phyloP scores from a whole-genome alignment of 2,329 filamentous ascomycete species.

The Cladosporium sp. region DNA sequence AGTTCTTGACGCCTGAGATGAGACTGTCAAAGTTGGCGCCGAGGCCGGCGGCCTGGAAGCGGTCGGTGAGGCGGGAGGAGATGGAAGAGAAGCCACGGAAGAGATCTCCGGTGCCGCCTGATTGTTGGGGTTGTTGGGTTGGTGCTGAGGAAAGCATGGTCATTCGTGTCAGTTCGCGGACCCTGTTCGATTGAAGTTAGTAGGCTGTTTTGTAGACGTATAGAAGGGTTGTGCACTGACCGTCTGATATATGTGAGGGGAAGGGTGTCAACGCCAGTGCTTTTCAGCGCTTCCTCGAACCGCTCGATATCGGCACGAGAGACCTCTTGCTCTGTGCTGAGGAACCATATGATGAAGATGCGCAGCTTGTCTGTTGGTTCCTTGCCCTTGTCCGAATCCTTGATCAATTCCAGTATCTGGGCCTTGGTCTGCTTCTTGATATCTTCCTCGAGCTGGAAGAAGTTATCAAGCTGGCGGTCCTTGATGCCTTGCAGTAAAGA shows the following conservation, averaged over 20 bases:
- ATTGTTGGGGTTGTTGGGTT: conserved; percentile 53
- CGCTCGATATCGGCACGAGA: conserved; percentile 75
- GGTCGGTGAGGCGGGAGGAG: conserved; percentile 85
- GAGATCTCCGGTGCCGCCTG: conserved; percentile 65
- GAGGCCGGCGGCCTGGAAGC: conserved; percentile 86
- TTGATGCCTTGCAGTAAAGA: conserved; percentile 80
- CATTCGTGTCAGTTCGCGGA: conserved; percentile 94
- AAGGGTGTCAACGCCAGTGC: conserved; percentile 69
- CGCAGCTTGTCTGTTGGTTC: conserved; percentile 85
- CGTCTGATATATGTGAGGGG: conserved; percentile 82
- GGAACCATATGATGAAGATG: conserved; percentile 93
- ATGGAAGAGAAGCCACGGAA: conserved; percentile 93
- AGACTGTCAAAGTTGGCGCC: conserved; percentile 87
- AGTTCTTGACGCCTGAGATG: conserved; percentile 95
- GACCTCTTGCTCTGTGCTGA: conserved; percentile 89
- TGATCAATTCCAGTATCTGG: conserved; percentile 83
- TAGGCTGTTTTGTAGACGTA: not conserved
- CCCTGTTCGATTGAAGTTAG: conserved; percentile 43
- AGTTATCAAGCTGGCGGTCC: conserved; percentile 90
- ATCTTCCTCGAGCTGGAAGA: conserved; percentile 90
- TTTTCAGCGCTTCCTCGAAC: conserved; percentile 78
- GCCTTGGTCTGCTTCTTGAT: conserved; percentile 86
- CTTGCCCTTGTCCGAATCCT: conserved; percentile 74
- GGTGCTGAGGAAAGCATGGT: conserved; percentile 91
- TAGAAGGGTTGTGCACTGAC: conserved; percentile 46